Base-by-base conservation (phyloP, 1,284 basidiomycete genomes). In the Cronartium quercuum region DNA sequence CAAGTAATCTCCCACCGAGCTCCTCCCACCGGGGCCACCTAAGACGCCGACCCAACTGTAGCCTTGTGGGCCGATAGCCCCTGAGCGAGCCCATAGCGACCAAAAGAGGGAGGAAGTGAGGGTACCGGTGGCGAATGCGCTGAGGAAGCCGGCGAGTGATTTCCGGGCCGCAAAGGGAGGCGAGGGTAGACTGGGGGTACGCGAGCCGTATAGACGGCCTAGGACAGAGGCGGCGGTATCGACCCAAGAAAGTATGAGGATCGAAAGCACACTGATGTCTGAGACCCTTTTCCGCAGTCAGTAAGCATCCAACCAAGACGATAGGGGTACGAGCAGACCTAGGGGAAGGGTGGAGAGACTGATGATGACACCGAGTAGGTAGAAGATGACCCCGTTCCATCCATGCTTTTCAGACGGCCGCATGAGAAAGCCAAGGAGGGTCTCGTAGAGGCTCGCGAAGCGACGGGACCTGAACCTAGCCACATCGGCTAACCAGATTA, bases 361-460 rank as follows among this genome's bases (percentile, higher is more conserved):
- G n/a, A 57, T 65, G 41, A 73, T 73, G 18, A 65, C 69, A 10
- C 69, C 69, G 15, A 73, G n/a, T 15, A 73, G 24, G 42, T 73
- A 73, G 40, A 73, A 73, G 41, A 73, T 73, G 35, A 73, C 69
- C 2, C 69, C 69, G 34, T 73, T 73, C 69, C 69, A 73, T n/a
- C 42, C 9, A 6, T 44, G 51, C n/a, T 65, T 55, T n/a, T 73
- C 69, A 21, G 44, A 21, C 1, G 69, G 69, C 5, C 69, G 61
- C 69, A 73, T 73, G 34, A 73, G 40, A 37, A 65, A 65, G 35
- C 69, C 69, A 7, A 73, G 47, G 2, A 73, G 37, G 29, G 18
- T 24, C 34, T 65, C 62, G 40, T 73, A 73, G 6, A 73, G n/a
- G 13, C n/a, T 21, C 6, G 69, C 40, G 18, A 73, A 73, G 21